A percentile compares a stretch with the other conserved stretches of the same genome.
Conservation (phyloP, 75 land plant species). For the Chamaecyparis obtusa region DNA sequence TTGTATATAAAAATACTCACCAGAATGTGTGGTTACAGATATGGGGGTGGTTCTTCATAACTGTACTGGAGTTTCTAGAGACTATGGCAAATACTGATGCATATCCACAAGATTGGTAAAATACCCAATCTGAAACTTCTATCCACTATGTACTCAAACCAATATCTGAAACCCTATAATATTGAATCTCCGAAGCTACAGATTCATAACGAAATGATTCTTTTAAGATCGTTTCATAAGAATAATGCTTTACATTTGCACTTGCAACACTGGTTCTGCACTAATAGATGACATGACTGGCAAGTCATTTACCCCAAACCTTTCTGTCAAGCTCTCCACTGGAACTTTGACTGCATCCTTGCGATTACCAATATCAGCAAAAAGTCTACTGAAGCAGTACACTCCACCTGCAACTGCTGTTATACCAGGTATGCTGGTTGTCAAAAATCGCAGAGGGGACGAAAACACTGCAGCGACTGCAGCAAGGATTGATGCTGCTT, state of each 20-base stretch:
- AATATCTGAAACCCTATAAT: background rate
- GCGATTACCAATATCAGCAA: slow-evolving; percentile 67
- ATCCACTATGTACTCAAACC: background rate
- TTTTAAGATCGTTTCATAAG: background rate
- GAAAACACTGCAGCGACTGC: slow-evolving; percentile 47
- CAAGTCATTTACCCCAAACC: slow-evolving; percentile 4
- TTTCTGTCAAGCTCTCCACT: slow-evolving; percentile 50
- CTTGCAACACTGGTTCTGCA: slow-evolving; percentile 6
- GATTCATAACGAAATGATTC: background rate
- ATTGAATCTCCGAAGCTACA: background rate
- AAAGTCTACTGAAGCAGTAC: slow-evolving; percentile 52
- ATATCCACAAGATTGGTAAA: background rate
- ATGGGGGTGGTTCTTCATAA: too few relatives aligned
- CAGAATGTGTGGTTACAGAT: too few relatives aligned
- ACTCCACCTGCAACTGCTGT: slow-evolving; percentile 43
- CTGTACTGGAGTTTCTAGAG: too few relatives aligned
- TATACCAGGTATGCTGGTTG: slow-evolving; percentile 49
- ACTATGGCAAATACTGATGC: too few relatives aligned
- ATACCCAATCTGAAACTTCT: background rate
- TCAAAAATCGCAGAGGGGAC: slow-evolving; percentile 53
- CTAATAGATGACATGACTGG: background rate
- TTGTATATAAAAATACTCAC: too few relatives aligned
- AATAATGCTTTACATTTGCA: background rate
- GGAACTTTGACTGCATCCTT: slow-evolving; percentile 59
- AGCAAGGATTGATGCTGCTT: slow-evolving; percentile 49